phyloP scores from a whole-genome alignment of 345 rosid genomes.

The Laguncularia racemosa region DNA sequence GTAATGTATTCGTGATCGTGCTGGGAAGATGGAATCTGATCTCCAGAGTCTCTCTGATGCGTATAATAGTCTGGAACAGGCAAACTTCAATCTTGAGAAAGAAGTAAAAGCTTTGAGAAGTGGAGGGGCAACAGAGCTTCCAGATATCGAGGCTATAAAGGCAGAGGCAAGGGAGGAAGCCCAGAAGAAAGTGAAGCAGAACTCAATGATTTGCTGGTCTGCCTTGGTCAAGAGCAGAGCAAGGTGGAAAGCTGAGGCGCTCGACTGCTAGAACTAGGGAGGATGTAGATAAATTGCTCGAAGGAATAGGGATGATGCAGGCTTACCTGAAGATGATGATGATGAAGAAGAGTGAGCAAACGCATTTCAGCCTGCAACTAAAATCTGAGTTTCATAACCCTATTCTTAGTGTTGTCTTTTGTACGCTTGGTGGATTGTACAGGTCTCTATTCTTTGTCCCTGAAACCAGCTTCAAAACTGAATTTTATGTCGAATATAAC shows the following conservation, averaged over 20 bases:
- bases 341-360: conserved; percentile 42
- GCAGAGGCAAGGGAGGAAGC: conserved; percentile 94
- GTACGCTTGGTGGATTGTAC: conserved; percentile 1
- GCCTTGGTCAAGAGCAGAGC: conserved; percentile 98
- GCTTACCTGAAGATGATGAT: conserved; percentile 61
- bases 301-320: conserved; percentile 78
- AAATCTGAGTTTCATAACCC: too few species aligned
- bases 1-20: conserved; percentile 52
- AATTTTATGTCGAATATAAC: too few species aligned
- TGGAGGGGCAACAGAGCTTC: conserved; percentile 33
- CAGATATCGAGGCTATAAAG: conserved; percentile 56
- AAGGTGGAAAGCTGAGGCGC: conserved; percentile 77
- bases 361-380: too few species aligned
- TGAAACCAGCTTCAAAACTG: too few species aligned
- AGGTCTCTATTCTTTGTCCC: background rate
- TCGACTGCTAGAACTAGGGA: conserved; percentile 69
- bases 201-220: conserved; percentile 85
- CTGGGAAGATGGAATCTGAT: conserved; percentile 78
- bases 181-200: conserved; percentile 87
- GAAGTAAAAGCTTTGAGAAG: conserved; percentile 70
- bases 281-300: conserved; percentile 74
- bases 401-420: too few species aligned
- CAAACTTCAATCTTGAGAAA: conserved; percentile 65
- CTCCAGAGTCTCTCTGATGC: conserved; percentile 83
- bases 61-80: conserved; percentile 81